Conservation (phyloP, 2,329 filamentous ascomycete genomes). For the Neopestalotiopsis clavispora region DNA sequence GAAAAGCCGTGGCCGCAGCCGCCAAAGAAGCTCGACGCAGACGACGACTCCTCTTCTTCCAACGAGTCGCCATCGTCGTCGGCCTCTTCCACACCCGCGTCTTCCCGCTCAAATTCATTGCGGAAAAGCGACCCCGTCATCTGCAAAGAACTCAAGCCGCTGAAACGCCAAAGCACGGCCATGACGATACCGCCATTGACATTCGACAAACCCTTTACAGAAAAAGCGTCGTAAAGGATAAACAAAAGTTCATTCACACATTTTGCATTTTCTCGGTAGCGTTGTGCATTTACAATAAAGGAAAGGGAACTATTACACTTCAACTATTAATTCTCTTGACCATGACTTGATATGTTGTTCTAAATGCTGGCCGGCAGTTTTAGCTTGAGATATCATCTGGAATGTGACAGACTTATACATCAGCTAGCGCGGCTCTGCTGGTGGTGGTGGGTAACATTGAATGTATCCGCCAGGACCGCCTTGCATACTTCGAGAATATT, state of each 20-base stretch:
- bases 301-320: background rate
- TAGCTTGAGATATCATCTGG: background rate
- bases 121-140: slow-evolving; percentile 6
- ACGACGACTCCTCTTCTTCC: background rate
- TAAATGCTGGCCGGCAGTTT: background rate
- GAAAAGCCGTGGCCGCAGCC: slow-evolving; percentile 16
- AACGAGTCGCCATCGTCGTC: background rate
- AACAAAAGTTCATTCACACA: background rate
- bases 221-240: background rate
- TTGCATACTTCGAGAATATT: too few species aligned
- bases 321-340: background rate
- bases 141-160: slow-evolving; percentile 2
- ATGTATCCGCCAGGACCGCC: too few species aligned
- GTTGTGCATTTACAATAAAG: background rate
- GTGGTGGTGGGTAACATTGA: too few species aligned
- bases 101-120: slow-evolving; percentile 1
- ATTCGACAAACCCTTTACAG: slow-evolving; percentile 5
- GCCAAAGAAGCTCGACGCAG: background rate
- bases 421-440: too few species aligned
- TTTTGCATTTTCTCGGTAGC: background rate
- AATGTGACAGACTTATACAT: too few species aligned
- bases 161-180: background rate
- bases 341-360: background rate
- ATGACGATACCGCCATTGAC: background rate
- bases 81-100: background rate